Conservation (phyloP, 116 monocot species). For the Trichopus zeylanicus region DNA sequence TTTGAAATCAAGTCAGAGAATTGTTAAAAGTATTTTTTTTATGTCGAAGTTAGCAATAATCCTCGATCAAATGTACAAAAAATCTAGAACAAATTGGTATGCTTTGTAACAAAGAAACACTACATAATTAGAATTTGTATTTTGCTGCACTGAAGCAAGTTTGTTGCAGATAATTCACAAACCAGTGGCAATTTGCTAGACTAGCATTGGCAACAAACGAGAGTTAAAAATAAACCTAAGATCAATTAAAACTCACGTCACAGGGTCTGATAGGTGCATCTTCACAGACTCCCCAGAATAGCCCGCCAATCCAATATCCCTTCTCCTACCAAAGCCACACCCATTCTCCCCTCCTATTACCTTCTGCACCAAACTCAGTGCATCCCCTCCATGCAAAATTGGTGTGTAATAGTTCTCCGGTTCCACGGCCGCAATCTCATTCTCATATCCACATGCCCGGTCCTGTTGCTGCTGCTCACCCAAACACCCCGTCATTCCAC, state of each 20-base stretch:
- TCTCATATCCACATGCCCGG: constrained; percentile 21
- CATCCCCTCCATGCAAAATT: constrained; percentile 21
- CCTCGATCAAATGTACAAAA: too few species aligned
- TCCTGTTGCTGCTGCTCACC: constrained; percentile 15
- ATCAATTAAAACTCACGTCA: constrained; percentile 46
- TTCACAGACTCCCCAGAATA: constrained; percentile 42
- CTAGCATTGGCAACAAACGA: background rate
- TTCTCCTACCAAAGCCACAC: constrained; percentile 31
- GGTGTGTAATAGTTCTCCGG: constrained; percentile 23
- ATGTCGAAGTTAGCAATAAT: too few species aligned
- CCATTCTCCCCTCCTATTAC: constrained; percentile 36
- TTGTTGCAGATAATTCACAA: too few species aligned
- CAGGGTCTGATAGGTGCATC: constrained; percentile 53
- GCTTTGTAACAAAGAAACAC: background rate
- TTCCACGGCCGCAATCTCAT: constrained; percentile 24
- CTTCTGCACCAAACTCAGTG: constrained; percentile 18
- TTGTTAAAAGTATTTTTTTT: too few species aligned
- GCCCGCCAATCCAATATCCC: constrained; percentile 10
- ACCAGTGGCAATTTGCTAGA: too few species aligned
- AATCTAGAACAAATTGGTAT: background rate
- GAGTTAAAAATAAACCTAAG: background rate
- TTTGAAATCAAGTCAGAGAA: too few species aligned
- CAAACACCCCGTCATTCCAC: constrained; percentile 5
- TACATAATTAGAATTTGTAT: background rate
- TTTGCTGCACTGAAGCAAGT: background rate